phyloP scores from a whole-genome alignment of 495 filamentous ascomycete species.

The Endocarpon pusillum region DNA sequence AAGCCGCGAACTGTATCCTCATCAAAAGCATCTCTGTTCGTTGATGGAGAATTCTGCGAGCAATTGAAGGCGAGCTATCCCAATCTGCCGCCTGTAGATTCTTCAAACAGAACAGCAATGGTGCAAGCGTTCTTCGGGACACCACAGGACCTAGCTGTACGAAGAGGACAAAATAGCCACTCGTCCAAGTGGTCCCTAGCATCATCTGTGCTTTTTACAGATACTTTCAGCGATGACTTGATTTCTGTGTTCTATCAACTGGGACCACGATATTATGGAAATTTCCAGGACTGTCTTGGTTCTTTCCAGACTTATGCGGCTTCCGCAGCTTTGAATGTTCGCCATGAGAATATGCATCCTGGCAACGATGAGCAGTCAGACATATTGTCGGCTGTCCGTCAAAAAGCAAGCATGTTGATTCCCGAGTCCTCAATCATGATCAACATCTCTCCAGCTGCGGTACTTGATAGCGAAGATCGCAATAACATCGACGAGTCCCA shows the following conservation, averaged over 20 bases:
- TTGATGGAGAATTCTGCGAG: slow-evolving; percentile 87
- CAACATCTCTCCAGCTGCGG: slow-evolving; percentile 61
- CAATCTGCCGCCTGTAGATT: slow-evolving; percentile 33
- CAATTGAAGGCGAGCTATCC: slow-evolving; percentile 84
- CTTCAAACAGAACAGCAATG: slow-evolving; percentile 36
- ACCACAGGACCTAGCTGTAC: slow-evolving; percentile 72
- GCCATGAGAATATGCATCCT: slow-evolving; percentile 80
- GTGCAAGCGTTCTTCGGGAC: slow-evolving; percentile 91
- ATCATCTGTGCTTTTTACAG: slow-evolving; percentile 73
- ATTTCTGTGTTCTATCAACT: slow-evolving; percentile 80
- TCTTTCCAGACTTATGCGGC: slow-evolving; percentile 94
- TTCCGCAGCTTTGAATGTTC: slow-evolving; percentile 77
- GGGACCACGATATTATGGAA: slow-evolving; percentile 79
- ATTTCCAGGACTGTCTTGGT: slow-evolving; percentile 89
- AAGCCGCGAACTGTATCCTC: slow-evolving; percentile 55
- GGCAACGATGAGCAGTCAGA: slow-evolving; percentile 86
- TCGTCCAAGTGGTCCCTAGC: slow-evolving; percentile 74
- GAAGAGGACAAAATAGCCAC: slow-evolving; percentile 58
- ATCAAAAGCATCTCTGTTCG: slow-evolving; percentile 73
- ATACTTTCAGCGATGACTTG: slow-evolving; percentile 79
- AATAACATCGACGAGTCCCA: slow-evolving; percentile 53
- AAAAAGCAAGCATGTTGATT: slow-evolving; percentile 62
- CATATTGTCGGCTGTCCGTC: slow-evolving; percentile 71
- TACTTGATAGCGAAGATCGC: slow-evolving; percentile 58
- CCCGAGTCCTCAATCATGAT: slow-evolving; percentile 72